Evolutionary conservation across 768 basidiomycete species (phyloP).

Genomic region (Flagelloscypha sp.): DNA sequence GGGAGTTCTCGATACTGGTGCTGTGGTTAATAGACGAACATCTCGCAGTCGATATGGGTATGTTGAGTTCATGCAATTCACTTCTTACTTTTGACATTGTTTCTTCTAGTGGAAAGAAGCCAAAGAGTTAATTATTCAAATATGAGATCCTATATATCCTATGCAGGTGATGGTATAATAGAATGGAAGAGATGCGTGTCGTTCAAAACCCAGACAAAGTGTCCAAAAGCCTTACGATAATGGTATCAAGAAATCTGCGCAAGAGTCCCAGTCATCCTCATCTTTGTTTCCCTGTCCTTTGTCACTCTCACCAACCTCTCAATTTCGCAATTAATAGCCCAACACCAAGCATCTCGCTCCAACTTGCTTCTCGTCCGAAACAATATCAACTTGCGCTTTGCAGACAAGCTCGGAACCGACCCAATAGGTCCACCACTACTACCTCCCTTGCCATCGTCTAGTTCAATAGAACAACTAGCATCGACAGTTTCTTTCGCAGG

Average conservation of each 20-base stretch:
- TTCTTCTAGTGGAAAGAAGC: constrained; percentile 65
- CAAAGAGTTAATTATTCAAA: constrained; percentile 51
- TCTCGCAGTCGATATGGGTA: constrained; percentile 92
- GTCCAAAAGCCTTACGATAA: too few relatives aligned
- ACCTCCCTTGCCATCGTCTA: constrained; percentile 5
- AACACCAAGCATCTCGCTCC: constrained; percentile 92
- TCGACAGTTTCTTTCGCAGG: constrained; percentile 20
- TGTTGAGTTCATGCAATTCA: constrained; percentile 11
- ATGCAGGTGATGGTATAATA: background rate
- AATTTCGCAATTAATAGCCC: constrained; percentile 86
- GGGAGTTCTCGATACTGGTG: constrained; percentile 85
- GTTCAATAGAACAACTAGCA: constrained; percentile 16
- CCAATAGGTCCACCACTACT: constrained; percentile 9
- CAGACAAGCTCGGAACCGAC: constrained; percentile 34
- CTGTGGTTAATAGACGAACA: constrained; percentile 74
- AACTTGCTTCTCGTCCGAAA: constrained; percentile 74
- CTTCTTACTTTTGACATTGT: constrained; percentile 8
- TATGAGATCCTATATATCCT: background rate
- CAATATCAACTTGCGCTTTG: constrained; percentile 52
- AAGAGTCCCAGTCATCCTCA: constrained; percentile 68
- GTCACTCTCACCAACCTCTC: constrained; percentile 66
- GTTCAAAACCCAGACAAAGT: too few relatives aligned
- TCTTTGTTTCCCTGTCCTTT: constrained; percentile 51
- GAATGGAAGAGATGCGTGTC: background rate
- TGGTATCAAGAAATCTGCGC: constrained; percentile 35